Percentiles rank a stretch among this genome's conserved stretches.
These are phyloP conservation scores for Cupressus sempervirens DNA, from an alignment of 75 land plant genomes.

Conservation along the genomic window DNA sequence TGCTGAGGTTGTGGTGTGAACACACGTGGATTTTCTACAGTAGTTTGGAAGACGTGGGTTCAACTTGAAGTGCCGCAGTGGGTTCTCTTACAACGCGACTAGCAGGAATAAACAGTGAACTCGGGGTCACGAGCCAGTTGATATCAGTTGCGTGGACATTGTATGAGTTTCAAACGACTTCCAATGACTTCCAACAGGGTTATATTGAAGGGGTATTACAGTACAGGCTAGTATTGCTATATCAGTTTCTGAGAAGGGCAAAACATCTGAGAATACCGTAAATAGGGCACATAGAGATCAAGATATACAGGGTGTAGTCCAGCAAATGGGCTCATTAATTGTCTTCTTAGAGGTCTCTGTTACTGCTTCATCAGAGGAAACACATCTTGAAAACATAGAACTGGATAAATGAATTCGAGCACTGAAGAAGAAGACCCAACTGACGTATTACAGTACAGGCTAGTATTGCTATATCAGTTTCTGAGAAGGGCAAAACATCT, in stretches of 20 bases:
- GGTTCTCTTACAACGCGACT: too few species aligned
- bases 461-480: not conserved
- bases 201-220: too few species aligned
- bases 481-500: conserved; percentile 1
- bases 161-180: too few species aligned
- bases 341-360: conserved; percentile 5
- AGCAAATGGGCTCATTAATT: conserved; percentile 12
- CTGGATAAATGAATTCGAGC: conserved; percentile 36
- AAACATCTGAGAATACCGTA: not conserved
- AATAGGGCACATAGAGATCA: conserved; percentile 6
- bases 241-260: not conserved
- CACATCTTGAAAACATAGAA: conserved; percentile 10
- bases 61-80: too few species aligned
- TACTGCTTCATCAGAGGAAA: not conserved
- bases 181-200: too few species aligned
- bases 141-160: too few species aligned
- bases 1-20: too few species aligned
- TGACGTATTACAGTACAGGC: too few species aligned
- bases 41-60: too few species aligned
- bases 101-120: too few species aligned
- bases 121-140: too few species aligned
- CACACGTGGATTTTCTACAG: too few species aligned
- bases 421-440: conserved; percentile 24
- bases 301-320: not conserved
- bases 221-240: conserved; percentile 1